Evolutionary conservation across 164 flowering plant genomes (phyloP), one percentile per base, ranked within the genome.

Genomic region (Pachysandra terminalis): DNA sequence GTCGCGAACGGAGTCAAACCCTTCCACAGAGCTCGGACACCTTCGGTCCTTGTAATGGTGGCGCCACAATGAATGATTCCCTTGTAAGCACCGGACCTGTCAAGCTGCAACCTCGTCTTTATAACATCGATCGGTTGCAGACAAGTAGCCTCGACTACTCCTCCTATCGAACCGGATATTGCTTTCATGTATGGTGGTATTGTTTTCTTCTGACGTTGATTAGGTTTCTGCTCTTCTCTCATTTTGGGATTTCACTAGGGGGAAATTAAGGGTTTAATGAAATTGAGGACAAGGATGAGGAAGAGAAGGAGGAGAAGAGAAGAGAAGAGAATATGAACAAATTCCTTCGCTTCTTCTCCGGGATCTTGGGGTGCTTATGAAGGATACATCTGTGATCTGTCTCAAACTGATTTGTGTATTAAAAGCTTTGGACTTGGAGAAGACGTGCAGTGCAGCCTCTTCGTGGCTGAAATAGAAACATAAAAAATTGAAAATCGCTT

Each of bases 101-200:
- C 99, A 10, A 95, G 90, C 84, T 95, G 99, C 49, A 95, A 76
- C 67, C 98, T 81, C 24, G 99, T 95, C 75, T 95, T 95, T 73
- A 95, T 92, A 13, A 95, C 99, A 75, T 92, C 99, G 49, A 95
- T 95, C 7, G 99, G 99, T 67, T 95, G 99, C 16, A 95, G 77
- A 68, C 97, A 95, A 41, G 74, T 71, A 0, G 99, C 99, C 74
- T 95, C 99, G 54, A 95, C 78, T 0, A 84, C 71, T 21, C 99
- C 99, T 17, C 99, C 98, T 0, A 90, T 55, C 0, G 99, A 95
- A 1, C 99, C 99, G 1, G 99, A 86, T 0, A 90, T n/a, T 0
- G 99, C 98, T 70, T 95, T 95, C 90, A 92, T 71, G 81, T 89
- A 87, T 0, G 97, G 90, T 25, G 98, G 97, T 55, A 87, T 86